These are phyloP conservation scores for Parmales sp. DNA, from an alignment of 108 stramenopile genomes.

Conservation along the genomic window DNA sequence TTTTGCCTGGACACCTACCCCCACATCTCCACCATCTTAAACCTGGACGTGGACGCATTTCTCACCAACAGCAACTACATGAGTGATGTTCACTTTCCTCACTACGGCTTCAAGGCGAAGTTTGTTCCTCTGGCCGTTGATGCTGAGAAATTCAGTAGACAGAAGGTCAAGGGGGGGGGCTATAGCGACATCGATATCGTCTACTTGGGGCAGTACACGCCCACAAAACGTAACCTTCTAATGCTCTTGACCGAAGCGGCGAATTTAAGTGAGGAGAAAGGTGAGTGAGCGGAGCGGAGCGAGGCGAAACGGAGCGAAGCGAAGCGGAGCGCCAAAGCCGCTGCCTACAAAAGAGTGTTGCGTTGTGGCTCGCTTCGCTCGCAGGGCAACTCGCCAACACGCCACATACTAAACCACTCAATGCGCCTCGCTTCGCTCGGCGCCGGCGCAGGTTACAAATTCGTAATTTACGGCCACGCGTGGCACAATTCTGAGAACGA, in stretches of 20 bases:
- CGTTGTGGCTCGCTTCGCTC: neutral
- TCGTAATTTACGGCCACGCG: neutral
- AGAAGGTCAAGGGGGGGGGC: neutral
- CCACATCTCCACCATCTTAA: neutral
- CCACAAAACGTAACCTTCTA: neutral
- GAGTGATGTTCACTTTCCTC: neutral
- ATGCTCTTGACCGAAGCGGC: neutral
- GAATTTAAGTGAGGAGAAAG: neutral
- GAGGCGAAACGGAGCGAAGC: neutral
- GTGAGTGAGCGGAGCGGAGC: neutral
- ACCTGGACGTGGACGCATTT: slow-evolving; percentile 21
- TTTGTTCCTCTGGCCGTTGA: neutral
- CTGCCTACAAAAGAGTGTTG: no score
- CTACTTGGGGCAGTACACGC: neutral
- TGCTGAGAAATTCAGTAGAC: neutral
- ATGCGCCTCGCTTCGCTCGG: no score
- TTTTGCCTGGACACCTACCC: neutral
- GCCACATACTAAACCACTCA: no score
- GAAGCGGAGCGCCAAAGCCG: no score
- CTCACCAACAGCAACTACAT: slow-evolving; percentile 16
- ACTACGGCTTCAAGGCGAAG: neutral
- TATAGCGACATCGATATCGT: neutral
- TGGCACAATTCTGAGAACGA: neutral
- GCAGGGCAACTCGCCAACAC: no score
- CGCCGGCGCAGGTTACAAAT: neutral